Evolutionary conservation across 1,284 basidiomycete genomes (phyloP).

Genomic region (Apiotrichum veenhuisii): DNA sequence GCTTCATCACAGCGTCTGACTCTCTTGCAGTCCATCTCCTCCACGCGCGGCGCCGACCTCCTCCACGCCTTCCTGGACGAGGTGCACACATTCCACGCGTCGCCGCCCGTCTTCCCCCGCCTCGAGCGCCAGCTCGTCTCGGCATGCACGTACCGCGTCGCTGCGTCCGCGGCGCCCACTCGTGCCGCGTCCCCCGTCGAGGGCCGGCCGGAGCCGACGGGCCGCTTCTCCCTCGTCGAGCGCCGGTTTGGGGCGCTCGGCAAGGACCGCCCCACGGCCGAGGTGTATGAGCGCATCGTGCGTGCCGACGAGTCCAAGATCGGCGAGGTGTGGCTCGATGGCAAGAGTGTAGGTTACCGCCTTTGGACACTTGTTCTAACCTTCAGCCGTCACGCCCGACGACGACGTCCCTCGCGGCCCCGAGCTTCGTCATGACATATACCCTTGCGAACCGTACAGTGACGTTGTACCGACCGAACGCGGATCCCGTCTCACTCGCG

Average conservation of each 20-base stretch:
- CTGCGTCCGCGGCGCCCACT: conserved; percentile 18
- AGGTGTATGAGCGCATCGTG: conserved; percentile 50
- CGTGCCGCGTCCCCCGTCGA: conserved; percentile 12
- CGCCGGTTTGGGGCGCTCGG: conserved; percentile 24
- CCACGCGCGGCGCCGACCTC: conserved; percentile 43
- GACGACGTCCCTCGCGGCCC: conserved; percentile 41
- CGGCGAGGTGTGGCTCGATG: conserved; percentile 55
- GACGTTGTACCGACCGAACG: conserved; percentile 20
- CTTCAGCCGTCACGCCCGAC: conserved; percentile 40
- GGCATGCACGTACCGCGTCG: conserved; percentile 41
- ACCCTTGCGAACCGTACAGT: conserved; percentile 36
- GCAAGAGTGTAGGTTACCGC: conserved; percentile 41
- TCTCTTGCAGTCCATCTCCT: conserved; percentile 49
- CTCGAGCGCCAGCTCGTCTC: conserved; percentile 30
- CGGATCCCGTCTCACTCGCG: conserved; percentile 6
- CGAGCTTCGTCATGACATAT: conserved; percentile 45
- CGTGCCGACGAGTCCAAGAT: conserved; percentile 29
- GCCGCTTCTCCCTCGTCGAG: conserved; percentile 23
- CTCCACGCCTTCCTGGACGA: conserved; percentile 46
- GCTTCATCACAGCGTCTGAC: too few species aligned
- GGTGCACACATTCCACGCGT: conserved; percentile 30
- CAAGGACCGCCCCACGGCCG: conserved; percentile 27
- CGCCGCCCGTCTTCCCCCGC: conserved; percentile 32
- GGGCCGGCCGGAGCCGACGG: not conserved
- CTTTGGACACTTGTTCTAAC: not conserved